These are phyloP conservation scores for Amphicarpaea edgeworthii DNA, from an alignment of 306 rosid genomes.

Conservation along the genomic window DNA sequence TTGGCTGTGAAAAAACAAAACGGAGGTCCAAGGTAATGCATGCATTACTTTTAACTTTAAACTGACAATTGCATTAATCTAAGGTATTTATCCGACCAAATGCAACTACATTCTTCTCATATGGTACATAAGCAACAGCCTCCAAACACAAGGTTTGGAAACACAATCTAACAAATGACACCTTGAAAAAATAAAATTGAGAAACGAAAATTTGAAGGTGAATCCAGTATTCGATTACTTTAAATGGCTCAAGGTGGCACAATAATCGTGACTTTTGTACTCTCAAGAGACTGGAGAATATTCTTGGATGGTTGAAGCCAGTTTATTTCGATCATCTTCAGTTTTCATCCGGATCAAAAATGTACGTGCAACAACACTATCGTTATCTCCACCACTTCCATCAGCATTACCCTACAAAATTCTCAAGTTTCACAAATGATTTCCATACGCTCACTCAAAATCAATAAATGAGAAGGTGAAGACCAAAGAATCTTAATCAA, in stretches of 20 bases:
- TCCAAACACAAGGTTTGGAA: conserved; percentile 32
- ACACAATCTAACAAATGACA: conserved; percentile 32
- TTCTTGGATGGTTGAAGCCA: conserved; percentile 85
- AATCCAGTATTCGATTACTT: conserved; percentile 37
- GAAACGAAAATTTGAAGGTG: conserved; percentile 44
- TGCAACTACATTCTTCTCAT: conserved; percentile 34
- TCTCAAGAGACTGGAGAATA: conserved; percentile 78
- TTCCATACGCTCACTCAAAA: conserved; percentile 2
- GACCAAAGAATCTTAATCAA: conserved; percentile 28
- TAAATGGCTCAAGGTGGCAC: conserved; percentile 40
- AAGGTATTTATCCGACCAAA: conserved; percentile 11
- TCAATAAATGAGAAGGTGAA: neutral
- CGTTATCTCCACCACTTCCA: conserved; percentile 58
- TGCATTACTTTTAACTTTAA: conserved; percentile 1
- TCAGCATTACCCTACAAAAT: conserved; percentile 69
- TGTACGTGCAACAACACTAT: conserved; percentile 75
- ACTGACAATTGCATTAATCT: conserved; percentile 31
- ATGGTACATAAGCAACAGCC: conserved; percentile 45
- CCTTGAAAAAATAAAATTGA: conserved; percentile 18
- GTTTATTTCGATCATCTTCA: conserved; percentile 82
- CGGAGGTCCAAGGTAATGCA: neutral
- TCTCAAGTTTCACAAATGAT: conserved; percentile 22
- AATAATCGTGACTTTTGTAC: conserved; percentile 29
- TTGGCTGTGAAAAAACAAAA: neutral
- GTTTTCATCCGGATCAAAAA: conserved; percentile 88